phyloP scores from a whole-genome alignment of 352 stramenopile species.

The Vaucheria bursata region DNA sequence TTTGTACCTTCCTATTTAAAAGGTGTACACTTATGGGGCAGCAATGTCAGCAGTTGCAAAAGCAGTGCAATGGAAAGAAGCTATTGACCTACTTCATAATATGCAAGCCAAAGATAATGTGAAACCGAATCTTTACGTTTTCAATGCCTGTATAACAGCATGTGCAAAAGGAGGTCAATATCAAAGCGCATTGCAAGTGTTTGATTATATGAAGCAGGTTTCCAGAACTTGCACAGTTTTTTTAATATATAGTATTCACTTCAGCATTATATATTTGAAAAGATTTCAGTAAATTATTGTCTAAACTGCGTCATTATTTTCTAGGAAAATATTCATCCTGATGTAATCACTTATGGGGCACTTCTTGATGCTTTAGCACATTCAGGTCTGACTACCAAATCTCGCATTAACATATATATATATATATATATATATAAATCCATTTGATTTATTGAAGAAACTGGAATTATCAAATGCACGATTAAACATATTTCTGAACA shows the following conservation, averaged over 20 bases:
- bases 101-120: neutral
- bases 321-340: neutral
- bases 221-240: too few species aligned
- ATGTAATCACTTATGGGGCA: neutral
- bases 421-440: too few species aligned
- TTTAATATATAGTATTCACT: too few species aligned
- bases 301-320: neutral
- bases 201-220: neutral
- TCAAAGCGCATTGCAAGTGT: neutral
- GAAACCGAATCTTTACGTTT: neutral
- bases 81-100: neutral
- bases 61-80: neutral
- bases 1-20: too few species aligned
- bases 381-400: neutral
- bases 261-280: too few species aligned
- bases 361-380: neutral
- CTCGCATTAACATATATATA: too few species aligned
- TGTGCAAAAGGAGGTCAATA: slow-evolving; percentile 4
- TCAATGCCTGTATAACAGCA: slow-evolving; percentile 1
- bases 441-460: too few species aligned
- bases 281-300: too few species aligned
- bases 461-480: too few species aligned
- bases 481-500: too few species aligned
- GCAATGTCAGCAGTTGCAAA: neutral
- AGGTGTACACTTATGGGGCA: neutral